These are phyloP conservation scores for Rhodomyrtus tomentosa DNA, from an alignment of 345 rosid genomes.

Conservation along the genomic window DNA sequence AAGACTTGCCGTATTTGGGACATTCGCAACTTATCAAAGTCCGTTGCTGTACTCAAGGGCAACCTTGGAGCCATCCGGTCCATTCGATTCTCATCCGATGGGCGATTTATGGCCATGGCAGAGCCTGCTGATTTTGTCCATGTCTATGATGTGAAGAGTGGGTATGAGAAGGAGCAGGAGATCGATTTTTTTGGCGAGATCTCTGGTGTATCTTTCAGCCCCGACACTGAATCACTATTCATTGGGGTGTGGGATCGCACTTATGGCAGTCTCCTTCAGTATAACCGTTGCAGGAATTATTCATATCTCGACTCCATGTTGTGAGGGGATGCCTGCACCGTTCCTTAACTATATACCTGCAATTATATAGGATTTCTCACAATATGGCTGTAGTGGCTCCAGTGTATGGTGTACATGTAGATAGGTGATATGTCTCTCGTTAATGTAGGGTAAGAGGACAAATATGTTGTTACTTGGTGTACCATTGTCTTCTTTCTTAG, in stretches of 20 bases:
- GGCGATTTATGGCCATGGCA: conserved; percentile 46
- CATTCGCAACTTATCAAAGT: conserved; percentile 34
- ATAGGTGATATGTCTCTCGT: conserved; percentile 1
- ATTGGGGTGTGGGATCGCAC: conserved; percentile 61
- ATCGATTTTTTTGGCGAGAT: conserved; percentile 60
- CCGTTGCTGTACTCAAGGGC: conserved; percentile 46
- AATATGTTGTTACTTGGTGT: neutral
- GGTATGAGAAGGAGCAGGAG: conserved; percentile 51
- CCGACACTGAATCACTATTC: conserved; percentile 43
- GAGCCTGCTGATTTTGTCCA: conserved; percentile 65
- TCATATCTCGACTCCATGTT: conserved; percentile 33
- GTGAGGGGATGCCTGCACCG: conserved; percentile 7
- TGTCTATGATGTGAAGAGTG: conserved; percentile 38
- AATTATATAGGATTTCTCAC: conserved; percentile 1
- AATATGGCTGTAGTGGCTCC: neutral
- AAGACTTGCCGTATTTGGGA: conserved; percentile 61
- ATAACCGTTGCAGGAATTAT: conserved; percentile 34
- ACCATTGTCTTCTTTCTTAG: conserved; percentile 1
- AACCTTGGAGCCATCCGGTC: conserved; percentile 50
- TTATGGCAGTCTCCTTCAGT: conserved; percentile 55
- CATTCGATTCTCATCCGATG: conserved; percentile 46
- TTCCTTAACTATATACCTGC: neutral
- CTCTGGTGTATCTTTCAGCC: conserved; percentile 52
- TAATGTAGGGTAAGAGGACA: neutral
- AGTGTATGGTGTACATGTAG: neutral